phyloP scores from a whole-genome alignment of 2,329 filamentous ascomycete genomes.

The Aspergillus arachidicola region DNA sequence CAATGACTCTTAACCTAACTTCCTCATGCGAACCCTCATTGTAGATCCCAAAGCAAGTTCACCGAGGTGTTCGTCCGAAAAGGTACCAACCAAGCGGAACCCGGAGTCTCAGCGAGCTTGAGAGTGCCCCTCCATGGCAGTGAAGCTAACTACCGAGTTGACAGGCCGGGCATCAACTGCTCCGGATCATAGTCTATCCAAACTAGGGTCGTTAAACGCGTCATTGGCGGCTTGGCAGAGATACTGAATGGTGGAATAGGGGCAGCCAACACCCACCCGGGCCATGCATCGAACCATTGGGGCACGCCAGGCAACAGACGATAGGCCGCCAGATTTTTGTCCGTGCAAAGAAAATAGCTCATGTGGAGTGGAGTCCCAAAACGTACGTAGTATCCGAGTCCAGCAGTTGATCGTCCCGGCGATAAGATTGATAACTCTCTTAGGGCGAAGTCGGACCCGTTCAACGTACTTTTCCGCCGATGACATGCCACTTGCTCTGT shows the following conservation, averaged over 20 bases:
- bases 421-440: conserved; percentile 14
- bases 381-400: neutral
- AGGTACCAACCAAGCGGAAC: neutral
- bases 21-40: no score
- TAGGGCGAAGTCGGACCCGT: conserved; percentile 10
- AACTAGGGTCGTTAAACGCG: neutral
- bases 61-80: neutral
- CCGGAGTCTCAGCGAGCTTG: neutral
- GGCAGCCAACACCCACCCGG: neutral
- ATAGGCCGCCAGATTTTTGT: neutral
- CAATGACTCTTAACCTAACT: neutral
- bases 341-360: conserved; percentile 1
- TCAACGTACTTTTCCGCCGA: neutral
- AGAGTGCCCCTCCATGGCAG: neutral
- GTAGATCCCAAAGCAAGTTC: neutral
- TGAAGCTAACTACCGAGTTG: neutral
- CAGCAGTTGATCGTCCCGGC: conserved; percentile 4
- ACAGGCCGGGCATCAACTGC: neutral
- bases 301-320: no score
- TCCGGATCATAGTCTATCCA: neutral
- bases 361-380: neutral
- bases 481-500: neutral
- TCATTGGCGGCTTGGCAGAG: neutral
- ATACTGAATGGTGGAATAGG: neutral
- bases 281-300: neutral